Conservation (phyloP, 768 basidiomycete species). For the Lactifluus piperatus region DNA sequence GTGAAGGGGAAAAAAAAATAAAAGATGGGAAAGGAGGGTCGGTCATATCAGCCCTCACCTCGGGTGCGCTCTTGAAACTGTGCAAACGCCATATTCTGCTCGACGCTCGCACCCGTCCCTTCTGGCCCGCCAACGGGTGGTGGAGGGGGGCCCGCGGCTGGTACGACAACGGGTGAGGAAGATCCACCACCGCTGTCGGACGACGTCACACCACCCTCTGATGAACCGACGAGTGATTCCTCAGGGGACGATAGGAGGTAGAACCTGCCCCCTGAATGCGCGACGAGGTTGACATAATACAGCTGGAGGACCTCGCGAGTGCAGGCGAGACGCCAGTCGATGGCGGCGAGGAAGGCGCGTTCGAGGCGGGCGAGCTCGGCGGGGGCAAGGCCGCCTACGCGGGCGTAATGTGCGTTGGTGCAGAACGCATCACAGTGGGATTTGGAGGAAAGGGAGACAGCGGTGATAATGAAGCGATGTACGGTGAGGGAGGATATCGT, state of each 20-base stretch:
- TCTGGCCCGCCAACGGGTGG: slow-evolving; percentile 28
- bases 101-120: slow-evolving; percentile 43
- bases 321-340: slow-evolving; percentile 95
- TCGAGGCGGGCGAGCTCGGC: slow-evolving; percentile 91
- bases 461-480: slow-evolving; percentile 94
- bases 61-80: slow-evolving; percentile 32
- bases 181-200: slow-evolving; percentile 16
- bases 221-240: slow-evolving; percentile 30
- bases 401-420: slow-evolving; percentile 90
- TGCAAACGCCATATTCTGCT: slow-evolving; percentile 81
- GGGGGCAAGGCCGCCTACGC: slow-evolving; percentile 90
- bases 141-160: slow-evolving; percentile 29
- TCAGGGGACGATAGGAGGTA: slow-evolving; percentile 32
- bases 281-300: slow-evolving; percentile 90
- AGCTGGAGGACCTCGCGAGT: slow-evolving; percentile 85
- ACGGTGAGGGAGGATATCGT: slow-evolving; percentile 93
- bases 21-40: no score
- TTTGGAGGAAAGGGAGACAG: slow-evolving; percentile 88
- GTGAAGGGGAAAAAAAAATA: no score
- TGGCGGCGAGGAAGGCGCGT: slow-evolving; percentile 82
- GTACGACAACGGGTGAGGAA: slow-evolving; percentile 32
- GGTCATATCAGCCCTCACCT: background rate
- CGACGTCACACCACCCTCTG: slow-evolving; percentile 32
- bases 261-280: slow-evolving; percentile 57
- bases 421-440: slow-evolving; percentile 94